Evolutionary conservation across 2,329 filamentous ascomycete genomes (phyloP).

Genomic region (Leptographium galeiforme): DNA sequence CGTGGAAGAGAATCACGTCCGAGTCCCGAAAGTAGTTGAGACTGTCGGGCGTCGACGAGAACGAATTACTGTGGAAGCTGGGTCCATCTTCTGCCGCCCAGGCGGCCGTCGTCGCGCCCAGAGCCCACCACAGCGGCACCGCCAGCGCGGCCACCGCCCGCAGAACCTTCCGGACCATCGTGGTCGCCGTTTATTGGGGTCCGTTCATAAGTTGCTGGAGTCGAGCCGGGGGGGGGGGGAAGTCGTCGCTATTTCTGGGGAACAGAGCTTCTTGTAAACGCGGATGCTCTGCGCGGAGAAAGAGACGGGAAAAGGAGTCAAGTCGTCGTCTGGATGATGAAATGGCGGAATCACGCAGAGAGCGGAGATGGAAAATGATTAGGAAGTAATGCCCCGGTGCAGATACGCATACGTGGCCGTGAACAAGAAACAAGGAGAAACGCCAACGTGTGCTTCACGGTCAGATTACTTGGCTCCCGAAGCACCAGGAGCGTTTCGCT

Average conservation of each 20-base stretch:
- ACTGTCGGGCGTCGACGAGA: slow-evolving; percentile 52
- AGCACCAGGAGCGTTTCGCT: neutral
- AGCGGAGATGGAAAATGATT: neutral
- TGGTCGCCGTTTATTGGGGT: slow-evolving; percentile 23
- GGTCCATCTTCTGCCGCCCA: slow-evolving; percentile 45
- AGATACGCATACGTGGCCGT: neutral
- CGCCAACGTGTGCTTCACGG: neutral
- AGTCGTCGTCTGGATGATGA: neutral
- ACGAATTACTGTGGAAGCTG: slow-evolving; percentile 47
- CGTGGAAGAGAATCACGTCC: slow-evolving; percentile 65
- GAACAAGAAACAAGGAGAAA: neutral
- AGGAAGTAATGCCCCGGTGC: neutral
- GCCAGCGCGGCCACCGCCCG: slow-evolving; percentile 38
- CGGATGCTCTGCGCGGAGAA: no score
- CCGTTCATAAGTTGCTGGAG: neutral
- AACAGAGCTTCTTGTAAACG: no score
- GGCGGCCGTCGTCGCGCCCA: neutral
- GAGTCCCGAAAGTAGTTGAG: slow-evolving; percentile 88
- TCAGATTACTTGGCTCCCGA: neutral
- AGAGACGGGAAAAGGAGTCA: neutral
- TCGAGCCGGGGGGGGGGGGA: neutral
- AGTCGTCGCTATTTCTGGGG: neutral
- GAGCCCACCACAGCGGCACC: slow-evolving; percentile 20
- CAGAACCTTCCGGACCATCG: slow-evolving; percentile 37
- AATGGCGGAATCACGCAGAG: neutral